Evolutionary conservation across 2,329 filamentous ascomycete species (phyloP), one percentile per base, ranked within the genome.

Genomic region (Arthrobotrys iridis): DNA sequence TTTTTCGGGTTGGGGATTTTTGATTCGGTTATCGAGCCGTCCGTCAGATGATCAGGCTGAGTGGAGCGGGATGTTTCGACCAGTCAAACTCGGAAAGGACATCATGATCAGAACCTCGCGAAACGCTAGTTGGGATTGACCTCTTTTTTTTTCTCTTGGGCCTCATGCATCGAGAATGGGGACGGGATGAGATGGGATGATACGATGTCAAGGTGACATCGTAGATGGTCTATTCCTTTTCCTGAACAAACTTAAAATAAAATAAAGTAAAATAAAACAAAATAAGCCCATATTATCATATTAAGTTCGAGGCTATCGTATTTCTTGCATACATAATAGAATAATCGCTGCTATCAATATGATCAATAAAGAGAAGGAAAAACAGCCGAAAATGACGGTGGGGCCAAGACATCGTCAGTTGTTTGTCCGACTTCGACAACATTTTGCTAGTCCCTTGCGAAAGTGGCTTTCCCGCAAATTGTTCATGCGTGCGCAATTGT

Each of bases 21-120:
- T 55, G 50, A 55, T 55, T 55, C 50, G 50, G 50, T 37, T 55
- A 55, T 55, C 50, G 50, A 55, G 50, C 50, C 50, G 50, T 55
- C 18, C 50, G n/a, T 55, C 50, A 55, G 50, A 55, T 55, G 50
- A 55, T 30, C 50, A 30, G 30, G 18, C 37, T 52, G 10, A 55
- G 50, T 55, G 50, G 50, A 24, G 28, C 50, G 30, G 30, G 50
- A 37, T 37, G 30, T 55, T 52, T 50, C 22, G 18, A 30, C 50
- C 50, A 55, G 50, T 37, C 30, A 55, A 15, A n/a, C 50, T 37
- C 26, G 50, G 50, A 55, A 30, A 18, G 22, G 15, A 28, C 26
- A 35, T 33, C 7, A 35, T 35, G 46, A 33, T 33, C 28, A 24
- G 46, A 28, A 52, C 7, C 33, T 35, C 46, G 46, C 46, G 46